Evolutionary conservation across 2,329 filamentous ascomycete genomes (phyloP).

Genomic region (Diaporthe longicolla): DNA sequence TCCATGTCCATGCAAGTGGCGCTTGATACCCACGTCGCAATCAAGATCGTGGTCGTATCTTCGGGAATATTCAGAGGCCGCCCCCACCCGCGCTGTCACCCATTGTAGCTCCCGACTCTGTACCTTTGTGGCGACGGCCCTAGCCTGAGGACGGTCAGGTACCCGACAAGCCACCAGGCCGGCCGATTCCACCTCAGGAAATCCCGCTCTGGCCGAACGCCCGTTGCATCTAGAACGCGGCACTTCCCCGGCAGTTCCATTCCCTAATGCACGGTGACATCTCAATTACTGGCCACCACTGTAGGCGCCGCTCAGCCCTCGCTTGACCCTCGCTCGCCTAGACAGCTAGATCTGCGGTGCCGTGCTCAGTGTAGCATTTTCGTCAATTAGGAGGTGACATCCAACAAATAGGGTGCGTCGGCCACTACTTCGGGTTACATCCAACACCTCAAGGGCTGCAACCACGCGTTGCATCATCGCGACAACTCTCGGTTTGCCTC

Average conservation of each 20-base stretch:
- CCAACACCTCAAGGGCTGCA: slow-evolving; percentile 10
- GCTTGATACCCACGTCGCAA: slow-evolving; percentile 47
- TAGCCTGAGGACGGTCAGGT: slow-evolving; percentile 13
- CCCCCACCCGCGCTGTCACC: slow-evolving; percentile 11
- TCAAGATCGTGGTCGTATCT: slow-evolving; percentile 33
- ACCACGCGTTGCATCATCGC: slow-evolving; percentile 14
- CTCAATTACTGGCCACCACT: neutral
- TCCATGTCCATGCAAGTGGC: slow-evolving; percentile 59
- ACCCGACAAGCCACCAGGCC: neutral
- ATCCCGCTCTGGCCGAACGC: slow-evolving; percentile 17
- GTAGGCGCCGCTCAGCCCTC: neutral
- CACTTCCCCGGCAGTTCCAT: slow-evolving; percentile 22
- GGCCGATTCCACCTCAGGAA: slow-evolving; percentile 1
- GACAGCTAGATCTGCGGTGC: slow-evolving; percentile 8
- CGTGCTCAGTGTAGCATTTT: slow-evolving; percentile 15
- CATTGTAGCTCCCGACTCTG: neutral
- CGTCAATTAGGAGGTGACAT: slow-evolving; percentile 16
- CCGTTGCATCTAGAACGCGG: slow-evolving; percentile 35
- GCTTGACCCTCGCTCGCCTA: neutral
- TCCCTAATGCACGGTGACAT: slow-evolving; percentile 29
- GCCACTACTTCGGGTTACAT: neutral
- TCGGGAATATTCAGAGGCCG: slow-evolving; percentile 15
- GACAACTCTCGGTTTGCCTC: slow-evolving; percentile 25
- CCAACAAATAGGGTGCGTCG: slow-evolving; percentile 22
- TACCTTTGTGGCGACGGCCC: slow-evolving; percentile 18